These are phyloP conservation scores for Leptomonas pyrrhocoris DNA, from an alignment of 208 protist genomes.

Conservation along the genomic window DNA sequence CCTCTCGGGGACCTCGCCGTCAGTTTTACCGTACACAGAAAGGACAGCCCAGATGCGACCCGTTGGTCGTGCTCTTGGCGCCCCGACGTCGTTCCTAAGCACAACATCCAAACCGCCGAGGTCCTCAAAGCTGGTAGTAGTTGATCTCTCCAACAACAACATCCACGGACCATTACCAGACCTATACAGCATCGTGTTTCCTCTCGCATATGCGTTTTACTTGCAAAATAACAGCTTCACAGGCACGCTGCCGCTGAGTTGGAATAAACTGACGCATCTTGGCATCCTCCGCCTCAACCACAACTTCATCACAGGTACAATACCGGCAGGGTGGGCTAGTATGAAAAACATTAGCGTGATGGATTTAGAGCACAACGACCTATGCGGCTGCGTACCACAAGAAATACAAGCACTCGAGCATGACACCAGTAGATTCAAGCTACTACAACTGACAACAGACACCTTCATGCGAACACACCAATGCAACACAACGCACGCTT, in stretches of 20 bases:
- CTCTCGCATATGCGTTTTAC: background rate
- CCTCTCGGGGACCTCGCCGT: background rate
- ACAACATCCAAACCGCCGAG: background rate
- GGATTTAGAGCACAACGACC: constrained; percentile 2
- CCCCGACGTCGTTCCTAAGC: background rate
- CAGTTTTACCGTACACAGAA: too few species aligned
- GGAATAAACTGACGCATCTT: background rate
- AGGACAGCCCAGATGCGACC: background rate
- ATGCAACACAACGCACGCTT: background rate
- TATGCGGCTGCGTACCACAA: background rate
- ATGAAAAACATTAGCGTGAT: background rate
- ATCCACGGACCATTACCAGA: constrained; percentile 6
- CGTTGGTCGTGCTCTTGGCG: background rate
- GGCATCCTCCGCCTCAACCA: constrained; percentile 3
- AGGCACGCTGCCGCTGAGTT: constrained; percentile 5
- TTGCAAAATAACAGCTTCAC: constrained; percentile 9
- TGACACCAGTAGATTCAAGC: too few species aligned
- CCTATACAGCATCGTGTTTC: background rate
- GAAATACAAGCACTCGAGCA: background rate
- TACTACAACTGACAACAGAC: background rate
- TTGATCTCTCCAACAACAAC: background rate
- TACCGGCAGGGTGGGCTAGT: background rate
- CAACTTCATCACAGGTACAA: constrained; percentile 2
- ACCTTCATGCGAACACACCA: background rate
- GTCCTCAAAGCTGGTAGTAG: background rate